Conservation (phyloP, 352 stramenopile genomes). For the Aphanomyces astaci region DNA sequence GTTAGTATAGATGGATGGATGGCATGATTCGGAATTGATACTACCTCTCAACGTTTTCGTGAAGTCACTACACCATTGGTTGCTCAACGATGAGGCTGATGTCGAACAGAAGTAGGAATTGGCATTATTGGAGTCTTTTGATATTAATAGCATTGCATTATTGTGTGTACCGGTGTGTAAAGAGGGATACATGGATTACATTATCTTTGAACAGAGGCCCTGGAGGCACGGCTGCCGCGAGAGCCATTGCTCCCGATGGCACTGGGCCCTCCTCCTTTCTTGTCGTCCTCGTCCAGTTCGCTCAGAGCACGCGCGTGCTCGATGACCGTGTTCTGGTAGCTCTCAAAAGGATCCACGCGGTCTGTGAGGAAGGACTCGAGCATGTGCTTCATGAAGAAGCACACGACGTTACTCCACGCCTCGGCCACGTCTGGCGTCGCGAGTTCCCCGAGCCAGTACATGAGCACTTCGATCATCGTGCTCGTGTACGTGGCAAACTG, state of each 20-base stretch:
- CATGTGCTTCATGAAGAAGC: conserved; percentile 26
- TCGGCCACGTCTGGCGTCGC: conserved; percentile 21
- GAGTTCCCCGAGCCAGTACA: conserved; percentile 23
- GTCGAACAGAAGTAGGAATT: too few relatives aligned
- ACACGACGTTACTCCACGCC: conserved; percentile 21
- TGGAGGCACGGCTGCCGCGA: neutral
- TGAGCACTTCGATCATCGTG: conserved; percentile 23
- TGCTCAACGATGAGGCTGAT: too few relatives aligned
- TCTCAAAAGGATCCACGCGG: conserved; percentile 21
- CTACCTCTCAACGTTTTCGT: too few relatives aligned
- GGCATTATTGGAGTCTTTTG: too few relatives aligned
- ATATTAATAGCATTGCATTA: too few relatives aligned
- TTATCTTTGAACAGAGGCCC: conserved; percentile 11
- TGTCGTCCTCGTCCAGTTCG: conserved; percentile 19
- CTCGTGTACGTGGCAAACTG: conserved; percentile 21
- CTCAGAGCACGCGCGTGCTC: conserved; percentile 18
- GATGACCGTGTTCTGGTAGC: conserved; percentile 23
- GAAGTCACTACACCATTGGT: too few relatives aligned
- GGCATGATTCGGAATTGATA: too few relatives aligned
- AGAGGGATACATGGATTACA: too few relatives aligned
- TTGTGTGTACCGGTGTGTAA: too few relatives aligned
- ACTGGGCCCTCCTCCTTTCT: neutral
- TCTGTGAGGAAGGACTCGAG: conserved; percentile 22
- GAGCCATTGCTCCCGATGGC: neutral
- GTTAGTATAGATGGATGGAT: too few relatives aligned